Base-by-base conservation (phyloP, 176 grass and related monocot species). In the Elymus sibiricus region DNA sequence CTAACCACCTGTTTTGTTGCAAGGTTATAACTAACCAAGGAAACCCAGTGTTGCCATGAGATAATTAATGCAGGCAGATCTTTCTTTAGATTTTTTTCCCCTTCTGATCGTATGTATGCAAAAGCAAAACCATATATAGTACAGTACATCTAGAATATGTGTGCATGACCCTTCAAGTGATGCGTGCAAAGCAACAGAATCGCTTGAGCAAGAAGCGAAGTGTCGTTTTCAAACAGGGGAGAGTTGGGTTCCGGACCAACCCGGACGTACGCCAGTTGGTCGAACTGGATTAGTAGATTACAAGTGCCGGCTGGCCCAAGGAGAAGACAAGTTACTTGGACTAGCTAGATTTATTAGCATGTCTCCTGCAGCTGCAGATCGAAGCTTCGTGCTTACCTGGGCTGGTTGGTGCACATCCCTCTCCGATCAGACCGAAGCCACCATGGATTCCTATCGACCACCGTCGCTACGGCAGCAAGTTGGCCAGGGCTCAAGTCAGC, bases 151-250 rank as follows among this genome's bases (percentile, higher is more conserved):
- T 53, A 53, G 49, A 19, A 58, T 58, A 22, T 22, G 17, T 47
- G 46, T 58, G 0, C 28, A 28, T 24, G 80, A 87, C 81, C 4
- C 46, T 15, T 78, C 60, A 87, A 84, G 76, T 59, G 39, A 66
- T 73, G 60, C 80, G 83, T 74, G 67, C 84, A 67, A 68, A 80
- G 38, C 80, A 83, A 75, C 44, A 47, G 76, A 79, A 69, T 87
- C 60, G 85, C 85, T 87, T 91, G 89, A 80, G 75, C 47, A 28
- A 72, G n/a, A 91, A 87, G 89, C 85, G 60, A 91, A 47, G 16
- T 25, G 85, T 87, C 69, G 5, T 67, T 87, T 66, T 90, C 84
- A 59, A 38, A 21, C 55, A 37, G 31, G 22, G 69, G 44, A 22
- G 25, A 9, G 21, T 56, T 89, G 39, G 24, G 43, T 24, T 89